These are phyloP conservation scores for Danielozyma ontarioensis DNA, from an alignment of 805 yeast genomes.

Conservation along the genomic window DNA sequence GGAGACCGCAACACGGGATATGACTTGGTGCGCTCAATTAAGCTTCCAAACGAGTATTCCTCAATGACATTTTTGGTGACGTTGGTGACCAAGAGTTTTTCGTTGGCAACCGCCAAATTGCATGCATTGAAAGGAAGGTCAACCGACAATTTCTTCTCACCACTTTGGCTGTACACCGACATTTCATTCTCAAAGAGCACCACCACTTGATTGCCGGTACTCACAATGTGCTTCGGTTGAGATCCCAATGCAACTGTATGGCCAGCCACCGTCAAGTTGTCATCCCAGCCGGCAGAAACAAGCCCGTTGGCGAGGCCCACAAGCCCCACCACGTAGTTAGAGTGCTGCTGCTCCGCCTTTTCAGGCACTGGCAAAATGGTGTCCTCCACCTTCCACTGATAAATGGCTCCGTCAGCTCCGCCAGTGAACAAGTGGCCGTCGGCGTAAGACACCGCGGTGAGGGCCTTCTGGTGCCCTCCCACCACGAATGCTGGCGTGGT, in stretches of 20 bases:
- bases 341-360: conserved; percentile 43
- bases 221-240: conserved; percentile 33
- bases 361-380: conserved; percentile 24
- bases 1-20: conserved; percentile 49
- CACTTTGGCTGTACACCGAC: conserved; percentile 14
- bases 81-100: conserved; percentile 26
- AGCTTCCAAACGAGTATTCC: conserved; percentile 13
- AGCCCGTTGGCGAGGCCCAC: conserved; percentile 19
- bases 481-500: conserved; percentile 33
- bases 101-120: conserved; percentile 7
- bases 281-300: conserved; percentile 87
- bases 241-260: conserved; percentile 11
- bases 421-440: conserved; percentile 50
- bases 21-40: conserved; percentile 16
- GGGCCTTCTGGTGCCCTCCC: conserved; percentile 77
- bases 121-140: conserved; percentile 20
- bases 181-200: conserved; percentile 28
- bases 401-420: conserved; percentile 74
- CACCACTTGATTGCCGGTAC: conserved; percentile 21
- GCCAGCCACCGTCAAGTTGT: conserved; percentile 43
- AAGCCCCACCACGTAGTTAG: conserved; percentile 61
- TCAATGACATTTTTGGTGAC: conserved; percentile 24
- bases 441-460: conserved; percentile 55
- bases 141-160: conserved; percentile 9
- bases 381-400: conserved; percentile 47